A percentile compares a stretch with the other conserved stretches of the same genome.
Conservation (phyloP, 768 basidiomycete species). For the Xerocomus potaroensis region DNA sequence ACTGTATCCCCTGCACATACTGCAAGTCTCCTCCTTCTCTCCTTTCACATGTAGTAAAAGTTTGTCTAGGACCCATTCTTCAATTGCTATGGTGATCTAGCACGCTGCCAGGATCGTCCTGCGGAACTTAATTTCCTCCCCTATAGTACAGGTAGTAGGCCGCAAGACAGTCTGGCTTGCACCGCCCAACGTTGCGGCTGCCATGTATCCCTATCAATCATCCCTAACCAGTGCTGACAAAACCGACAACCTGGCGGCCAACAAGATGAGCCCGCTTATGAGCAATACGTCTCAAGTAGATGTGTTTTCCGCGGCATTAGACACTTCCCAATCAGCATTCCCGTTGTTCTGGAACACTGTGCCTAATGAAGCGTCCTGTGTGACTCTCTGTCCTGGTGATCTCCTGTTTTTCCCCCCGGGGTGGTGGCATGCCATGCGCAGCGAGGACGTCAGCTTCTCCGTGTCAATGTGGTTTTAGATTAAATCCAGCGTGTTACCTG, state of each 20-base stretch:
- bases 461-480: slow-evolving; percentile 88
- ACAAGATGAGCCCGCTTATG: slow-evolving; percentile 44
- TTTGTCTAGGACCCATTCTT: slow-evolving; percentile 79
- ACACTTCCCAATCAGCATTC: slow-evolving; percentile 28
- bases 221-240: slow-evolving; percentile 9
- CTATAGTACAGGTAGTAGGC: slow-evolving; percentile 81
- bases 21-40: slow-evolving; percentile 38
- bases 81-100: slow-evolving; percentile 75
- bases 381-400: slow-evolving; percentile 76
- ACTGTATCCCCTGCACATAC: slow-evolving; percentile 90
- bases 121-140: slow-evolving; percentile 7
- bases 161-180: slow-evolving; percentile 91
- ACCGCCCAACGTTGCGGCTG: slow-evolving; percentile 51
- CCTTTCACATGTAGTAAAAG: slow-evolving; percentile 9
- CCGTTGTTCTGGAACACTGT: slow-evolving; percentile 56
- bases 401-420: slow-evolving; percentile 84
- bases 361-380: slow-evolving; percentile 53
- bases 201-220: slow-evolving; percentile 57
- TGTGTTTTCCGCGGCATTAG: slow-evolving; percentile 51
- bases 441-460: slow-evolving; percentile 78
- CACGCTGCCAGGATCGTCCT: neutral
- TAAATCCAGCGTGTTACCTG: slow-evolving; percentile 23
- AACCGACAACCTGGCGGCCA: slow-evolving; percentile 29
- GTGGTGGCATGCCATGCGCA: slow-evolving; percentile 94
- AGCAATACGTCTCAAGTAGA: slow-evolving; percentile 82